Percentiles rank a stretch among this genome's conserved stretches.
Evolutionary conservation across 352 stramenopile genomes (phyloP).

Genomic region (Globisporangium takayamanum): DNA sequence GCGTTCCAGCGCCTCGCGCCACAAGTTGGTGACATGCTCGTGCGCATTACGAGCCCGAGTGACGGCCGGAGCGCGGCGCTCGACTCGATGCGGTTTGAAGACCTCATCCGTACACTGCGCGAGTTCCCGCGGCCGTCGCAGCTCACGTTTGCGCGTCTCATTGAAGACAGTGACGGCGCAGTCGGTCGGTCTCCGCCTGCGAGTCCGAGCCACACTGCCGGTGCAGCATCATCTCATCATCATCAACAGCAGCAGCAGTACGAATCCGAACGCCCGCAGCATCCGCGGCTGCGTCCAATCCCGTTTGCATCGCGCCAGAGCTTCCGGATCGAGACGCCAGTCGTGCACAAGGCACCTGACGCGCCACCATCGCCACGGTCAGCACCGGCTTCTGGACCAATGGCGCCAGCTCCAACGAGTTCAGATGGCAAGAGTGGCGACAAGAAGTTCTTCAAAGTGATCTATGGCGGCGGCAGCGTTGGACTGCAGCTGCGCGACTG

Average conservation of each 20-base stretch:
- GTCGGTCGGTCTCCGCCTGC: constrained; percentile 3
- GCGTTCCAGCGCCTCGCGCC: constrained; percentile 47
- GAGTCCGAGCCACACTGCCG: constrained; percentile 1
- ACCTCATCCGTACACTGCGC: constrained; percentile 45
- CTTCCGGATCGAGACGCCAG: constrained; percentile 38
- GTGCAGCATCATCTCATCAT: neutral
- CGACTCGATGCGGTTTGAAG: constrained; percentile 65
- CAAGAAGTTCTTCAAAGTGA: constrained; percentile 60
- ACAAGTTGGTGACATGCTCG: constrained; percentile 56
- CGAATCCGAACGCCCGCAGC: neutral
- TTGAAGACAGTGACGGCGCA: constrained; percentile 21
- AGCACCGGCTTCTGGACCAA: neutral
- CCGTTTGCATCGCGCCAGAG: constrained; percentile 37
- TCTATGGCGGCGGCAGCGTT: constrained; percentile 47
- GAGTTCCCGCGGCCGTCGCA: constrained; percentile 46
- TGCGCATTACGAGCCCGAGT: constrained; percentile 34
- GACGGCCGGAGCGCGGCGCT: constrained; percentile 21
- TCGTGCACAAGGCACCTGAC: constrained; percentile 10
- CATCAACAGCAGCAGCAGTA: neutral
- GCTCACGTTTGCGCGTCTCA: constrained; percentile 51
- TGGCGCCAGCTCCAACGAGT: neutral
- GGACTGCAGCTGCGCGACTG: constrained; percentile 42
- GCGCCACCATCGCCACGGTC: constrained; percentile 6
- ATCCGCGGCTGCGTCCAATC: constrained; percentile 12
- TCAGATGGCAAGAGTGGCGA: constrained; percentile 26